Conservation (phyloP, 2,329 filamentous ascomycete genomes). For the Cordyceps militaris region DNA sequence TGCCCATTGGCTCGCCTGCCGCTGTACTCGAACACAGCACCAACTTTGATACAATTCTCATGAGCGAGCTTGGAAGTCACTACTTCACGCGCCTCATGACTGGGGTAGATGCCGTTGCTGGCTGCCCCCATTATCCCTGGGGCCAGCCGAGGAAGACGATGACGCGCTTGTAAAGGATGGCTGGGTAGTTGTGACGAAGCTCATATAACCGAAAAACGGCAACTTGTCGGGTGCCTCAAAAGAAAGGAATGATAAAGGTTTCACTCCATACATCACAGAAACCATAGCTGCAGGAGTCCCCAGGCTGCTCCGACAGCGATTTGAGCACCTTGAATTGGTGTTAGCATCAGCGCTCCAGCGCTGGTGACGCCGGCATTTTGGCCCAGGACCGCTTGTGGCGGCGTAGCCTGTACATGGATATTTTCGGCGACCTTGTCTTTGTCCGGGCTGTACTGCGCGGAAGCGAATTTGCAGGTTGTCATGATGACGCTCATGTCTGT, state of each 20-base stretch:
- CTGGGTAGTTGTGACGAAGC: no score
- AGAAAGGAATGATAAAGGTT: background rate
- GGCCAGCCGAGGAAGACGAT: no score
- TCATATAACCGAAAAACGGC: background rate
- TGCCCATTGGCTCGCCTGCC: background rate
- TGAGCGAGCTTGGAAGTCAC: background rate
- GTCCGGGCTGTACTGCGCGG: conserved; percentile 22
- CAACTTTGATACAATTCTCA: background rate
- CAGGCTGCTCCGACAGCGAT: background rate
- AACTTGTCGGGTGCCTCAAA: background rate
- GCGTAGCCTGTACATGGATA: conserved; percentile 28
- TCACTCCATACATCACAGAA: background rate
- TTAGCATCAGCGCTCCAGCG: background rate
- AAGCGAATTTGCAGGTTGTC: conserved; percentile 27
- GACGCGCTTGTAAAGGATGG: no score
- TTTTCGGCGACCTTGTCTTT: conserved; percentile 27
- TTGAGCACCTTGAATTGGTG: background rate
- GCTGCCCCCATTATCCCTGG: background rate
- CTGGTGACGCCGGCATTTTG: conserved; percentile 14
- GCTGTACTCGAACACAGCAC: background rate
- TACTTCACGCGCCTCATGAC: no score
- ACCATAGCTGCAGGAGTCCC: background rate
- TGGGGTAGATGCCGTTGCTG: no score
- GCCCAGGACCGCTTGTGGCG: conserved; percentile 18
- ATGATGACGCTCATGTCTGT: conserved; percentile 32